Base-by-base conservation (phyloP, 2,329 filamentous ascomycete species). In the Hypoxylon sp. region DNA sequence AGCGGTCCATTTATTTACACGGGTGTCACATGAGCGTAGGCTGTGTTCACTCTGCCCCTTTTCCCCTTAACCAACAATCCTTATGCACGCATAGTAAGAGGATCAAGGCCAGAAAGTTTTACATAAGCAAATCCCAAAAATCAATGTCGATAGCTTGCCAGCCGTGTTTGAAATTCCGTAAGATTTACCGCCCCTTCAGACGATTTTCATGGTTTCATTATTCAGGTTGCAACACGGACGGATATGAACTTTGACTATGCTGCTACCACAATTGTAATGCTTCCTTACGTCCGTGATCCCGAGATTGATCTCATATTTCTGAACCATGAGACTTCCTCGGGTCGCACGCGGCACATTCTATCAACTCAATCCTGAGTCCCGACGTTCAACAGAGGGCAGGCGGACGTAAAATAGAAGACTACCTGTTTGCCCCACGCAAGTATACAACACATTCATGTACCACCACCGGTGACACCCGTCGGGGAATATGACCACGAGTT, bases 401-500 rank as follows among this genome's bases (percentile, higher is more conserved):
- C 27, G 55, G 24, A 24, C 46, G 32, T 11, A 62, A 37, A 27
- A 58, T 35, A 39, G 42, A 21, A 13, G 27, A 32, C 3, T 4
- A 27, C n/a, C n/a, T n/a, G 3, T 27, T 27, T 27, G 24, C 24
- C 5, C 3, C 24, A 27, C 24, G 15, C 13, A 27, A 24, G 31
- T 50, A 42, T 35, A 32, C 42, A 39, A 19, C 3, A 19, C 11
- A 24, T 44, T 15, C 51, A 19, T 39, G 56, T 65, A 24, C 21
- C 21, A 68, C 48, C 8, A 31, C 32, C 7, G n/a, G 50, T 51
- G 52, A 54, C 11, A 67, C 56, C 27, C 24, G 46, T 44, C 53
- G 46, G 59, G 51, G 37, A 50, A 67, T 65, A 50, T 42, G 17
- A 27, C 55, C 52, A 61, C 32, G 47, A 32, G 15, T 29, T 57